Base-by-base conservation (phyloP, 2,329 filamentous ascomycete genomes). In the Leptographium wingfieldii region DNA sequence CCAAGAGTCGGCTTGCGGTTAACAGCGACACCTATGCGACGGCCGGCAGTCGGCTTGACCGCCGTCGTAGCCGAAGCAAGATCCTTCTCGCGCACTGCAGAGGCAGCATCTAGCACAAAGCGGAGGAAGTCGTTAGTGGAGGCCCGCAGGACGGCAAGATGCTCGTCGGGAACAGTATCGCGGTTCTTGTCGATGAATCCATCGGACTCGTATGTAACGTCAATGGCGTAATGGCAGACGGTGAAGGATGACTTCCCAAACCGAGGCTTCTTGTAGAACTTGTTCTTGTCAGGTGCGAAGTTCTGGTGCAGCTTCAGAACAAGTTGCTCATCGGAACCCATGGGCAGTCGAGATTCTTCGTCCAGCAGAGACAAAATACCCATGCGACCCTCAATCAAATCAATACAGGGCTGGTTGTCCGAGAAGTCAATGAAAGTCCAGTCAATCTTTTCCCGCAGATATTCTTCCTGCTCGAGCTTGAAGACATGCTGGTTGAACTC, bases 381-480 rank as follows among this genome's bases (percentile, higher is more conserved):
- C 66, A 99, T 82, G 73, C 95, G 97, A 66, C 91, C 92, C 76
- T 99, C 94, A 66, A 99, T 99, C 58, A 99, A 77, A 72, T 99
- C 94, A 68, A 99, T 99, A 76, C 94, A 99, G 22, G 94, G 94
- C 75, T 99, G 94, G 68, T 99, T 99, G 74, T 99, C 94, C 6
- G 92, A 95, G 73, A 99, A 99, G 71, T 99, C 94, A 71, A 99
- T 99, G 71, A 99, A 99, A 11, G 89, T 96, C 94, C 94, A 99
- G 74, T 97, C 92, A 65, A 99, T 99, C 75, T 97, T 80, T 74
- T 99, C 94, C 59, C 87, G 85, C 49, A 96, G 82, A 71, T 99
- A 99, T 73, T 99, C 94, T 71, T 99, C 94, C 72, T 99, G 94
- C 73, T 99, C 94, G 27, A 99, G 82, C 74, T 97, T 96, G 82